These are phyloP conservation scores for Citrus mangshanensis DNA, from an alignment of 345 rosid genomes.

Conservation along the genomic window DNA sequence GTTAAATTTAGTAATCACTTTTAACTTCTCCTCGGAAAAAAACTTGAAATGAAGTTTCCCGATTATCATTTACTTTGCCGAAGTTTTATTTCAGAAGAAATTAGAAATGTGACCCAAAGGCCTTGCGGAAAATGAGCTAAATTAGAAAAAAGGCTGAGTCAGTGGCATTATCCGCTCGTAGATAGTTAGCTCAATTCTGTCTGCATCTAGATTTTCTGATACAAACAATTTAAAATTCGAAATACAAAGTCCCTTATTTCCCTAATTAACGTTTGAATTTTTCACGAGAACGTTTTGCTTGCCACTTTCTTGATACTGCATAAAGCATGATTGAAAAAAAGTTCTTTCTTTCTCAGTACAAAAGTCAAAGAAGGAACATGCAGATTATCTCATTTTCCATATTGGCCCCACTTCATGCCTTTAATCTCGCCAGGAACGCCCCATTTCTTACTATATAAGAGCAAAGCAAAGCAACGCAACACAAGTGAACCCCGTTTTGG, in stretches of 20 bases:
- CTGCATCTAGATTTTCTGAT: neutral
- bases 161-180: too few species aligned
- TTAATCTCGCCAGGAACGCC: conserved; percentile 39
- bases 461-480: neutral
- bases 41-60: too few species aligned
- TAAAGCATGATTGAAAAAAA: neutral
- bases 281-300: neutral
- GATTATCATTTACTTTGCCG: too few species aligned
- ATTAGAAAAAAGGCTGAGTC: too few species aligned
- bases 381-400: neutral
- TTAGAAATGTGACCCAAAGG: too few species aligned
- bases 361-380: conserved; percentile 26
- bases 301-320: neutral
- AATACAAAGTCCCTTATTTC: neutral
- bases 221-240: neutral
- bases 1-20: too few species aligned
- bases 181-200: neutral
- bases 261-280: conserved; percentile 15
- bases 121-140: too few species aligned
- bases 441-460: neutral
- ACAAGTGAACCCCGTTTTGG: neutral
- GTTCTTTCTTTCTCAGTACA: neutral
- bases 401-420: conserved; percentile 48
- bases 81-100: too few species aligned
- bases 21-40: too few species aligned